Percentiles rank a stretch among this genome's conserved stretches.
Conservation (phyloP, 306 rosid species). For the barrel medic (Medicago truncatula) region MtrunA17r5.0-ANR NC_053048.1:21852501-21853000, state of each 20-base stretch:
- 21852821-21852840: background rate
- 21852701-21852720: background rate
- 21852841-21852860: background rate
- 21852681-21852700: background rate
- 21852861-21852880: background rate
- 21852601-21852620: background rate
- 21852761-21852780: background rate
- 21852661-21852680: background rate
- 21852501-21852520: background rate
- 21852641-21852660: background rate
- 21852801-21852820: background rate
- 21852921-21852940: constrained; percentile 2
- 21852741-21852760: background rate
- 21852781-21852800: background rate
- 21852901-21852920: background rate
- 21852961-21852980: constrained; percentile 12
- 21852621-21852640: background rate
- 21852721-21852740: background rate
- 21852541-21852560: background rate
- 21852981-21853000: constrained; percentile 8
- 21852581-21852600: background rate
- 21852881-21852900: background rate
- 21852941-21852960: constrained; percentile 1
- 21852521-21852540: background rate
- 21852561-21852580: background rate